Evolutionary conservation across 1,139 yeast genomes (phyloP), one percentile per base, ranked within the genome.

Genomic region (Lodderomyces elongisporus): DNA sequence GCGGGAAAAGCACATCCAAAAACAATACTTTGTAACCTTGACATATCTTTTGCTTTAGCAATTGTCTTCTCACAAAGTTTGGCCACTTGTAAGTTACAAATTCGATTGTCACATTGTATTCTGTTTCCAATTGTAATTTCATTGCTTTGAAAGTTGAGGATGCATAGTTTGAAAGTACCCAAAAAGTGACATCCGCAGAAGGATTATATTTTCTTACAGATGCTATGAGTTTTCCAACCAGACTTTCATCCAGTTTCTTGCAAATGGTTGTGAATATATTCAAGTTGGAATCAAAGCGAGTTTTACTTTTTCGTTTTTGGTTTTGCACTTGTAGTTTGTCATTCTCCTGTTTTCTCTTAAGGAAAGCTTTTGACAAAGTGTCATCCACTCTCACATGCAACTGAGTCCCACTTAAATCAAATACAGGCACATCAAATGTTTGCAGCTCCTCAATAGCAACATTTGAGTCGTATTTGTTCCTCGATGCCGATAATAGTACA

Each of bases 11-110:
- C 0, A 84, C 89, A 58, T 91, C 98, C 41, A 88, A 60, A 45
- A 91, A 88, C 33, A 91, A 60, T 27, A 88, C 81, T 54, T 89
- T 89, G 52, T 83, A 85, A 2, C 91, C 95, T 89, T 95, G 85
- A 33, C 87, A 77, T 3, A 79, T 76, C 42, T 96, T 69, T 48
- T 82, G 88, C 45, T 80, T 88, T 16, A 8, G 14, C 21, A 79
- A 55, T 56, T 91, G 97, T 2, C 68, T 69, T 30, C 93, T 70
- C 18, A 91, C 63, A 94, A 96, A 91, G 16, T 66, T 58, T 8
- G 98, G 98, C 98, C 98, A 91, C 44, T 83, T 81, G 56, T 85
- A 91, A 2, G 82, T 75, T 14, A 91, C 68, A 29, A 85, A 59
- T 48, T 87, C 89, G 47, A 80, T 85, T 30, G 79, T 71, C 43